Base-by-base conservation (phyloP, 2,329 filamentous ascomycete species). In the Apiospora koreana region DNA sequence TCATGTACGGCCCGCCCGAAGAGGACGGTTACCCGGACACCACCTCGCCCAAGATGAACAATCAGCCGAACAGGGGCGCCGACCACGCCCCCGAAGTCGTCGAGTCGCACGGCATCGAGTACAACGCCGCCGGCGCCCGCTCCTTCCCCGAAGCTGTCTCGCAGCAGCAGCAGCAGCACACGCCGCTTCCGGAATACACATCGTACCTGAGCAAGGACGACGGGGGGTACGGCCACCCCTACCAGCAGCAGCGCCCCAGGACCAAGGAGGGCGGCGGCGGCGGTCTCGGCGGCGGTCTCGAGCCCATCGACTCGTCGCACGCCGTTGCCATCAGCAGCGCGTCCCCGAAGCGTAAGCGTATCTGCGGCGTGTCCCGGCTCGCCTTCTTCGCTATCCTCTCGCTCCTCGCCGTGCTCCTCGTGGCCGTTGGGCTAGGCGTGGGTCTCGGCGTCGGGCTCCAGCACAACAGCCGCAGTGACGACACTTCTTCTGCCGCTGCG, bases 1-100 rank as follows among this genome's bases (percentile, higher is more conserved):
- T 28, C 54, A 62, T 62, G 31, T 62, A 62, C 54, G 54, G 54
- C 21, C 54, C 54, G 18, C 54, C 54, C 28, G 54, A 62, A 62
- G 54, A 62, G 5, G 54, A 62, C 31, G 54, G 31, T 8, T 38
- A 23, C 31, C 31, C 28, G 18, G 31, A 62, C 7, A n/a, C 31
- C 10, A 7, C 16, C 16, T 12, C 41, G 14, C 54, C 18, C 54
- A 62, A 62, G 3, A 3, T 9, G 14, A 6, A 35, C 31, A n/a
- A 62, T 8, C 54, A 38, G 0, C 54, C 54, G 18, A 62, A 62
- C 28, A 18, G 54, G 31, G 54, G 54, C 31, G 54, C 54, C 31
- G 54, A 62, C 18, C 4, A 62, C 54, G 54, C 54, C 54, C 54
- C 54, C 31, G 54, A 62, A n/a, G 54, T 62, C 28, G 54, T 62